Base-by-base conservation (phyloP, 768 basidiomycete species). In the Cystobasidiopsis lactophilus region DNA sequence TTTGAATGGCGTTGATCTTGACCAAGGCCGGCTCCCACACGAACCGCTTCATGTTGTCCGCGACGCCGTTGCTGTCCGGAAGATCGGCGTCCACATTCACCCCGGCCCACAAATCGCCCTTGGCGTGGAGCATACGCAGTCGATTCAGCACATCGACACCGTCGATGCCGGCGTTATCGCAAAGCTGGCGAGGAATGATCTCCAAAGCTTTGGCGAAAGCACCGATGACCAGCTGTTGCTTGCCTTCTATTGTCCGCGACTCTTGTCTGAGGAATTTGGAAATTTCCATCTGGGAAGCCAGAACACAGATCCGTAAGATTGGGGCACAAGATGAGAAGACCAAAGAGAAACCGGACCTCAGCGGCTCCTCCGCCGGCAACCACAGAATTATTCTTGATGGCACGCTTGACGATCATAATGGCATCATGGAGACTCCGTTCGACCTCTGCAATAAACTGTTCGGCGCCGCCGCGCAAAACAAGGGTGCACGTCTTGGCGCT, bases 361-460 rank as follows among this genome's bases (percentile, higher is more conserved):
- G 84, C 80, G 14, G 93, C 93, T 57, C 93, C 93, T 46, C 93
- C 93, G 33, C 93, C 93, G 10, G 93, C 93, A 33, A 98, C 93
- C 48, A 98, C 80, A 51, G 91, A 83, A 39, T 85, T 86, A 64
- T 88, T 96, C 64, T 80, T 80, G 60, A 98, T 79, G 3, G 93
- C 89, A 50, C 93, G 75, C 69, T 93, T 93, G 40, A 98, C 93
- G n/a, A 98, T 89, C 89, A 96, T 96, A 62, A 96, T 85, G 1
- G 91, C 89, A 64, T 98, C 93, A 64, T 98, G 91, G 59, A 98
- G 68, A 76, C 85, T 88, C 52, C 93, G 72, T 67, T 96, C 91
- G 7, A 96, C 89, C 67, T 96, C 93, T 64, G 86, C 86, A 57
- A 96, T 96, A 68, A 98, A 96, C 66, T 98, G 93, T 63, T 96